Percentiles rank a stretch among this genome's conserved stretches.
Conservation (phyloP, 225 moss, liverwort and hornwort genomes). For the Rhytidiadelphus loreus region DNA sequence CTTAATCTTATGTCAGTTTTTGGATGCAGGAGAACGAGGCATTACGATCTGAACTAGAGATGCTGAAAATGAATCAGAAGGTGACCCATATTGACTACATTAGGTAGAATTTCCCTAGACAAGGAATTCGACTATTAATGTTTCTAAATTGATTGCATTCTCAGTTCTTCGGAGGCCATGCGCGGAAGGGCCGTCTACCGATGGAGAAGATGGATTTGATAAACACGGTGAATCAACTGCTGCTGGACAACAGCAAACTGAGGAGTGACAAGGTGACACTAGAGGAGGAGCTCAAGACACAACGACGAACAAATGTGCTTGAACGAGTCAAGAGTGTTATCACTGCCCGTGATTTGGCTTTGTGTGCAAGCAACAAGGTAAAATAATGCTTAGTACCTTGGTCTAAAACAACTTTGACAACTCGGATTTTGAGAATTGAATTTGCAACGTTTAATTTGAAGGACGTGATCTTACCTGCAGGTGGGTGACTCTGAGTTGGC, state of each 20-base stretch:
- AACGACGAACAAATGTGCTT: conserved; percentile 61
- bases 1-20: neutral
- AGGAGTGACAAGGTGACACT: conserved; percentile 74
- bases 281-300: conserved; percentile 79
- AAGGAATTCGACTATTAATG: neutral
- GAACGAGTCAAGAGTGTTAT: conserved; percentile 68
- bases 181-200: conserved; percentile 73
- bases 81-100: conserved; percentile 9
- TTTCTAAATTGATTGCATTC: neutral
- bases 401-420: neutral
- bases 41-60: conserved; percentile 67
- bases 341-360: conserved; percentile 69
- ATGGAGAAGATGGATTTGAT: conserved; percentile 92
- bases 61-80: conserved; percentile 91
- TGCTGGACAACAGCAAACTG: conserved; percentile 74
- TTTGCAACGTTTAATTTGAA: neutral
- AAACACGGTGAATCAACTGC: conserved; percentile 86
- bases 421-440: neutral
- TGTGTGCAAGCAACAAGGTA: conserved; percentile 90
- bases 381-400: neutral
- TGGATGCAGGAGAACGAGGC: conserved; percentile 72
- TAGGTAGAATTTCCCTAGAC: neutral
- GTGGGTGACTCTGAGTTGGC: conserved; percentile 89
- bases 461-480: conserved; percentile 11
- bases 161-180: conserved; percentile 80